Conservation (phyloP, 345 rosid species). For the Excoecaria agallocha region DNA sequence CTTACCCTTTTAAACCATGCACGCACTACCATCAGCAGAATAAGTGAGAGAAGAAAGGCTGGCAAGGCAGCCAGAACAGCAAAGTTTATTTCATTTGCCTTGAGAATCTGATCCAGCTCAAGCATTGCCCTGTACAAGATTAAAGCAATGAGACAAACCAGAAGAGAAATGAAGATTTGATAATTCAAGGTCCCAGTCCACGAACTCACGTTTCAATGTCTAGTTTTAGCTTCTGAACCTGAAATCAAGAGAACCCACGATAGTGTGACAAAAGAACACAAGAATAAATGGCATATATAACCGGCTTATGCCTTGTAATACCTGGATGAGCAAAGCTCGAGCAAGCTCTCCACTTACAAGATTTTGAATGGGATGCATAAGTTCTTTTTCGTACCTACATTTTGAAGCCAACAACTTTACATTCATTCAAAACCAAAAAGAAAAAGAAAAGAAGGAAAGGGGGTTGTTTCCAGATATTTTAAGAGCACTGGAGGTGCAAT, state of each 20-base stretch:
- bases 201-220: conserved; percentile 88
- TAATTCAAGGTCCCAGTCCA: conserved; percentile 17
- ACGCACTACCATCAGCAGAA: conserved; percentile 58
- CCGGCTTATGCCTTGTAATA: conserved; percentile 19
- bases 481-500: background rate
- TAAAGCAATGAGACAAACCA: conserved; percentile 20
- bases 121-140: conserved; percentile 81
- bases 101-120: conserved; percentile 89
- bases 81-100: conserved; percentile 95
- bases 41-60: conserved; percentile 73
- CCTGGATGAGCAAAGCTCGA: conserved; percentile 95
- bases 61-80: conserved; percentile 95
- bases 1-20: conserved; percentile 75
- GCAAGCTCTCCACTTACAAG: conserved; percentile 93
- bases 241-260: conserved; percentile 30
- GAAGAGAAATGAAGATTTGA: background rate
- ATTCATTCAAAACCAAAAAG: background rate
- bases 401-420: conserved; percentile 11
- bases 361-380: conserved; percentile 81
- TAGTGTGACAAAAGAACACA: conserved; percentile 20
- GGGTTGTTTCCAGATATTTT: background rate
- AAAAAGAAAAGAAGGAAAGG: background rate
- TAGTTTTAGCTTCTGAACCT: conserved; percentile 95
- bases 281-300: conserved; percentile 11
- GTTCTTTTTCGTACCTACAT: conserved; percentile 83